Conservation (phyloP, 306 rosid genomes). For the Bauhinia variegata region DNA sequence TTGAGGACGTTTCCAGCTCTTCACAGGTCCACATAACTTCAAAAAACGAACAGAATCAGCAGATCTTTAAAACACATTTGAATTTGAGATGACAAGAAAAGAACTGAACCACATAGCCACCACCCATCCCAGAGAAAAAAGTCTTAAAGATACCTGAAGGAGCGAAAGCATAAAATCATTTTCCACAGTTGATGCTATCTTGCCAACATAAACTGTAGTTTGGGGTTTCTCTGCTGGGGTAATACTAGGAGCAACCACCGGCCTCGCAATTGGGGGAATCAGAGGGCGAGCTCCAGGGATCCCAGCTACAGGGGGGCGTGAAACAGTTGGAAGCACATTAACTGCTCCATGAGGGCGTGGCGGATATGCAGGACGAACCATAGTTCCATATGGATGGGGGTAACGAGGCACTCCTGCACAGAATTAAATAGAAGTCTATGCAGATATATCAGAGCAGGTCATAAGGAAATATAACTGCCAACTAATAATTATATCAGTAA, state of each 20-base stretch:
- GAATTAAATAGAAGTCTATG: constrained; percentile 61
- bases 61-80: neutral
- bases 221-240: constrained; percentile 84
- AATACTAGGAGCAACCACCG: constrained; percentile 65
- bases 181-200: constrained; percentile 89
- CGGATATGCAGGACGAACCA: constrained; percentile 78
- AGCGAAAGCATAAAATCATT: constrained; percentile 83
- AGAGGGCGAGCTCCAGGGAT: constrained; percentile 83
- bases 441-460: constrained; percentile 67
- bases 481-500: constrained; percentile 40
- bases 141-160: constrained; percentile 65
- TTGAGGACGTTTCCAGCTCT: constrained; percentile 96
- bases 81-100: constrained; percentile 12
- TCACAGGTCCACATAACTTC: constrained; percentile 90
- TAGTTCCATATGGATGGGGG: constrained; percentile 73
- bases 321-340: constrained; percentile 65
- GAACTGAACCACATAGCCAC: neutral
- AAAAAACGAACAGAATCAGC: constrained; percentile 34
- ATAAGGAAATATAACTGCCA: constrained; percentile 26
- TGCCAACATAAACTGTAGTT: constrained; percentile 87
- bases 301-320: constrained; percentile 83
- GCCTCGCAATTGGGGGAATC: constrained; percentile 77
- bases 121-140: constrained; percentile 12
- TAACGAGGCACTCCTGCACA: constrained; percentile 89
- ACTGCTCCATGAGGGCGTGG: constrained; percentile 78